These are phyloP conservation scores for Kalaharituber pfeilii DNA, from an alignment of 2,329 filamentous ascomycete species.

Conservation along the genomic window DNA sequence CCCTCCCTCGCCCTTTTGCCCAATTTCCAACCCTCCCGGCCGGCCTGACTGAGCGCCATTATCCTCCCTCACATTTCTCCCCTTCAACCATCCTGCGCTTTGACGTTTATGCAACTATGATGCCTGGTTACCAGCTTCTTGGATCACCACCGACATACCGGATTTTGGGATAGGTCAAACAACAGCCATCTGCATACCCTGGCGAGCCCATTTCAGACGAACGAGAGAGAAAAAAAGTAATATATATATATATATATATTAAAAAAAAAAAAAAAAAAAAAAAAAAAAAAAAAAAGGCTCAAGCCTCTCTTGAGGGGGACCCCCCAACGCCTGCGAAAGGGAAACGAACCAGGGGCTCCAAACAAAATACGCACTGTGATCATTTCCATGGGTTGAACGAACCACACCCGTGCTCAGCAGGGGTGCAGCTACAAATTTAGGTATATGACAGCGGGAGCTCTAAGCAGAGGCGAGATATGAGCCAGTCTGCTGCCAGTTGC, in stretches of 20 bases:
- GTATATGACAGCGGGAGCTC: slow-evolving; percentile 17
- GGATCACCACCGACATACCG: slow-evolving; percentile 11
- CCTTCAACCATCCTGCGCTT: slow-evolving; percentile 8
- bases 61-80: neutral
- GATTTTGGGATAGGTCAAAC: slow-evolving; percentile 10
- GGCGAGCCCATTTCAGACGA: neutral
- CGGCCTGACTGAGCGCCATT: too few relatives aligned
- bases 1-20: neutral
- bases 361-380: neutral
- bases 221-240: too few relatives aligned
- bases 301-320: neutral
- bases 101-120: slow-evolving; percentile 18
- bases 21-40: too few relatives aligned
- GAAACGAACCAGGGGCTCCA: neutral
- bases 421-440: slow-evolving; percentile 13
- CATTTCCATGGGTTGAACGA: neutral
- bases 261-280: neutral
- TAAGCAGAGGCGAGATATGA: slow-evolving; percentile 11
- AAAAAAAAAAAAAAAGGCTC: neutral
- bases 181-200: neutral
- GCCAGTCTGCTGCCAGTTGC: too few relatives aligned
- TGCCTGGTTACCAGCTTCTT: slow-evolving; percentile 11
- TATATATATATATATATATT: too few relatives aligned
- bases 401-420: slow-evolving; percentile 9
- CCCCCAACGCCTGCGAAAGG: too few relatives aligned